Percentiles rank a stretch among this genome's conserved stretches.
phyloP scores from a whole-genome alignment of 306 rosid species.

The Styphnolobium japonicum region DNA sequence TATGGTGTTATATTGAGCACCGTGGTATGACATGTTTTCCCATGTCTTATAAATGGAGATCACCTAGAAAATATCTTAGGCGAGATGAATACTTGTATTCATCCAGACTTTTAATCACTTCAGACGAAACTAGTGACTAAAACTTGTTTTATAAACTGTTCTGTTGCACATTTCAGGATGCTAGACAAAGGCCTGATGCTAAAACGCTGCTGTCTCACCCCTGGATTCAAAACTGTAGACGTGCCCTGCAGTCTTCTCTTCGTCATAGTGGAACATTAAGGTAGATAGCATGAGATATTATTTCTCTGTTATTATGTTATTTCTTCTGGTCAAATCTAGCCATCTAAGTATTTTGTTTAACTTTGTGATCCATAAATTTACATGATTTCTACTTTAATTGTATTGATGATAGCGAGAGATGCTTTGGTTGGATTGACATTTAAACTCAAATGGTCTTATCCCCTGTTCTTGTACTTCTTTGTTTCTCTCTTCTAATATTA shows the following conservation, averaged over 20 bases:
- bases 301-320: neutral
- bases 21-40: neutral
- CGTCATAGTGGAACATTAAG: constrained; percentile 89
- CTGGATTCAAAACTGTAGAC: constrained; percentile 86
- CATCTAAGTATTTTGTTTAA: neutral
- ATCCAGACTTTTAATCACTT: neutral
- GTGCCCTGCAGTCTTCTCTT: constrained; percentile 85
- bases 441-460: neutral
- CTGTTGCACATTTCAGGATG: constrained; percentile 70
- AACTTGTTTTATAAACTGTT: constrained; percentile 13
- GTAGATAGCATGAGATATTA: constrained; percentile 40
- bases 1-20: neutral
- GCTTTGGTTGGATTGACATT: neutral
- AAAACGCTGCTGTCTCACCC: constrained; percentile 94
- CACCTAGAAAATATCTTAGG: neutral
- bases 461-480: neutral
- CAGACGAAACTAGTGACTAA: constrained; percentile 14
- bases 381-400: neutral
- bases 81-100: constrained; percentile 16
- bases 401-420: neutral
- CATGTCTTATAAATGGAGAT: neutral
- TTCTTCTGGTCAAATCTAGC: constrained; percentile 16
- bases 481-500: neutral
- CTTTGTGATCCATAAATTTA: neutral
- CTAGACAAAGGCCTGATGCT: constrained; percentile 99